Percentiles rank a stretch among this genome's conserved stretches.
Evolutionary conservation across 2,329 filamentous ascomycete species (phyloP).

Genomic region (Phymatotrichopsis omnivora): DNA sequence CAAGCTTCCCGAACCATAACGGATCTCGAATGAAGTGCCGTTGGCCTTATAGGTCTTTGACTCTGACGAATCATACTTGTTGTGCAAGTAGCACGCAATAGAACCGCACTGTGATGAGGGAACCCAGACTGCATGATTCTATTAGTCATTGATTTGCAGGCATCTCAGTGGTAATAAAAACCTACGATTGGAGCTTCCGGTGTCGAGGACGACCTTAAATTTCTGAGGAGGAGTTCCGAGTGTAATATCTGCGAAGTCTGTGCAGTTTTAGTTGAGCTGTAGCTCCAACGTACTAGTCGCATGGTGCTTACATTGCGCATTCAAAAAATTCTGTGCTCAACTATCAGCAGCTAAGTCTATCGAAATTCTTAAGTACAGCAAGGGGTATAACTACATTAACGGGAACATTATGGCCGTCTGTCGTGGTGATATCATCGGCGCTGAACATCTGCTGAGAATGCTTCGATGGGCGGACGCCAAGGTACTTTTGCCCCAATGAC

Average conservation of each 20-base stretch:
- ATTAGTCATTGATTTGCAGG: too few relatives aligned
- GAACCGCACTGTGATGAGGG: conserved; percentile 82
- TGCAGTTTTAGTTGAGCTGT: conserved; percentile 3
- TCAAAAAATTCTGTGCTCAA: conserved; percentile 67
- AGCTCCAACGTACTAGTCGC: background rate
- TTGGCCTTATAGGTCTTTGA: conserved; percentile 93
- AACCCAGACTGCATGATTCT: conserved; percentile 59
- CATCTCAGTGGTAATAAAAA: background rate
- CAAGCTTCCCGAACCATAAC: conserved; percentile 88
- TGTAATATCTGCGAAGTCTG: conserved; percentile 94
- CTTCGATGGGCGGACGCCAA: conserved; percentile 63
- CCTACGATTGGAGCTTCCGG: conserved; percentile 78
- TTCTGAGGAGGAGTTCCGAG: conserved; percentile 84
- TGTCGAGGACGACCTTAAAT: conserved; percentile 98
- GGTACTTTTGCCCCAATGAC: conserved; percentile 89
- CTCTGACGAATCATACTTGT: conserved; percentile 82
- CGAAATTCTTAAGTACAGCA: background rate
- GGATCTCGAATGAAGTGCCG: conserved; percentile 82
- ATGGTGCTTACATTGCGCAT: conserved; percentile 76
- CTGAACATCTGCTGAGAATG: conserved; percentile 67
- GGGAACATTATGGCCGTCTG: conserved; percentile 67
- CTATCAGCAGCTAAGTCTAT: conserved; percentile 10
- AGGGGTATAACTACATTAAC: conserved; percentile 46
- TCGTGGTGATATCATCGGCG: conserved; percentile 54
- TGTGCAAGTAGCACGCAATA: conserved; percentile 96